Conservation (phyloP, 768 basidiomycete species). For the Tulasnella calospora region DNA sequence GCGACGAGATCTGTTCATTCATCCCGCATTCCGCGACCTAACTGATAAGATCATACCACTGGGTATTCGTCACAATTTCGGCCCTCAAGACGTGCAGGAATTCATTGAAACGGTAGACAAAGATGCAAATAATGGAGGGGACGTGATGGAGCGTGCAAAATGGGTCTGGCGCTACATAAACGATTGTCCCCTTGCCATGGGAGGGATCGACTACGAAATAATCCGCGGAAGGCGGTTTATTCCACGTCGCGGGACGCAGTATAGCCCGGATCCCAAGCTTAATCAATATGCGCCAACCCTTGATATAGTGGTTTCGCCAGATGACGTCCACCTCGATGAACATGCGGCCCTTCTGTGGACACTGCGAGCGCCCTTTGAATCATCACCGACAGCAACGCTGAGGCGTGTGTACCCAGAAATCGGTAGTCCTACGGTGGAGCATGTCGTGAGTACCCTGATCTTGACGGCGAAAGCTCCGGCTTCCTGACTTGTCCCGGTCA, state of each 20-base stretch:
- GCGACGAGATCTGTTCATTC: neutral
- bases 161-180: neutral
- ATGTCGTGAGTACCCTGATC: neutral
- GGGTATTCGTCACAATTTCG: neutral
- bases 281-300: neutral
- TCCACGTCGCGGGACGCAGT: neutral
- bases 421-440: neutral
- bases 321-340: neutral
- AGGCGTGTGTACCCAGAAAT: neutral
- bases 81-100: neutral
- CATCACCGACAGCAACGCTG: neutral
- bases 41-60: neutral
- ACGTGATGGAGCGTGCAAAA: neutral
- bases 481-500: neutral
- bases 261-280: neutral
- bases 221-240: neutral
- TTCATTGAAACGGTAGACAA: neutral
- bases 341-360: constrained; percentile 8
- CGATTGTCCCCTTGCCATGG: neutral
- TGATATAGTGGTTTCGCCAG: neutral
- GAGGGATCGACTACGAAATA: neutral
- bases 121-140: neutral
- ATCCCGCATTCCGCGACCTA: neutral
- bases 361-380: neutral
- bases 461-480: neutral